Evolutionary conservation across 2,329 filamentous ascomycete species (phyloP).

Genomic region (Pseudogymnoascus sp.): DNA sequence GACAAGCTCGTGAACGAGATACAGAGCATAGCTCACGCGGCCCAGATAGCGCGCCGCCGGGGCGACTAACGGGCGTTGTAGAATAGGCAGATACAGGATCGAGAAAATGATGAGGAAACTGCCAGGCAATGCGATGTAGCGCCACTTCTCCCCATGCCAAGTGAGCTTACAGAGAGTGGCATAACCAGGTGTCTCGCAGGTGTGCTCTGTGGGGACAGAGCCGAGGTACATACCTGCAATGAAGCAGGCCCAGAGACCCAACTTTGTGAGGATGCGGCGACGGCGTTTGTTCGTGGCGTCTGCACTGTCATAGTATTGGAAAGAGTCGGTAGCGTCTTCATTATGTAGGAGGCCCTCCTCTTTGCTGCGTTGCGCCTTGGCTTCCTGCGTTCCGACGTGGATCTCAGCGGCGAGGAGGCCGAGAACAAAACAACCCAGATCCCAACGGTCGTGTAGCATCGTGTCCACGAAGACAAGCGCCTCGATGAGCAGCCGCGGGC

Average conservation of each 20-base stretch:
- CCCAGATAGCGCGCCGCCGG: slow-evolving; percentile 47
- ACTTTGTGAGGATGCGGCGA: neutral
- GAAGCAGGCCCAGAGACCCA: neutral
- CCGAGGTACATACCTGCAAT: neutral
- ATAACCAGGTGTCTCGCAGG: neutral
- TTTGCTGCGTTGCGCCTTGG: neutral
- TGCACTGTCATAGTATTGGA: neutral
- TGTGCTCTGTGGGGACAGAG: slow-evolving; percentile 1
- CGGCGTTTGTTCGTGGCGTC: neutral
- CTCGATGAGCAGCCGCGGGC: neutral
- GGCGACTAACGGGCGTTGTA: neutral
- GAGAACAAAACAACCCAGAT: neutral
- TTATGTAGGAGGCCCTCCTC: neutral
- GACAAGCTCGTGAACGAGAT: slow-evolving; percentile 58
- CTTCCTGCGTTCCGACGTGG: slow-evolving; percentile 1
- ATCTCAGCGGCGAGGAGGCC: neutral
- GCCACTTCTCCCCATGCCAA: neutral
- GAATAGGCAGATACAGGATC: neutral
- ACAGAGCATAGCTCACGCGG: slow-evolving; percentile 54
- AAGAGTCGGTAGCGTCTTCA: neutral
- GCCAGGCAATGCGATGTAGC: neutral
- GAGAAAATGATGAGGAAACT: neutral
- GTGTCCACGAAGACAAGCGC: neutral
- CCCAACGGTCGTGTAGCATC: slow-evolving; percentile 1
- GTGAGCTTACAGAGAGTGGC: neutral